Evolutionary conservation across 495 filamentous ascomycete species (phyloP), one percentile per base, ranked within the genome.

Genomic region (Penicillium herquei): DNA sequence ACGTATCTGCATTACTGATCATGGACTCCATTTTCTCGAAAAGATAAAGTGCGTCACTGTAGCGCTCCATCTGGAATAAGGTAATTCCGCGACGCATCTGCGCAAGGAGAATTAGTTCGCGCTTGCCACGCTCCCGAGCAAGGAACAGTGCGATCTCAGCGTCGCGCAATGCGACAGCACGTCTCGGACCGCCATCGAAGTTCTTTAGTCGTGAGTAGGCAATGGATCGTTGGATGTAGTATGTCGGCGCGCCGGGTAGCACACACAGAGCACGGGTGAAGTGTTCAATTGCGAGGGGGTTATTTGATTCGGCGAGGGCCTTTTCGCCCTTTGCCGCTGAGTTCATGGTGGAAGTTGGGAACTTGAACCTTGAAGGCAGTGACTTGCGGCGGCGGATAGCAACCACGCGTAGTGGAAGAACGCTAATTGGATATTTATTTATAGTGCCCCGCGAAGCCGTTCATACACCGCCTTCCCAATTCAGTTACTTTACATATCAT

Each of bases 161-260:
- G 75, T 98, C 94, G 14, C 69, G 71, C 9, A 98, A 83, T 0
- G 94, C 88, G 39, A 70, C 66, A 11, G 58, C n/a, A 54, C 71
- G 72, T 32, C 85, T 70, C 1, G 81, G 71, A 6, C 73, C 73
- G 12, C 75, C 75, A 39, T 77, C 65, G 46, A 62, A 66, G 40
- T 79, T 72, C 50, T 77, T 78, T 0, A 83, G 72, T 51, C 92
- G 87, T 8, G 90, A 82, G 64, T 90, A 87, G 30, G 92, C 91
- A 10, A 86, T 92, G 2, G 91, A 89, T 26, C 95, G 90, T 67
- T 94, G 87, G 56, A 96, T 84, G 57, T 94, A 88, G 81, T 95
- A 98, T 54, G 83, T 69, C 6, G 90, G 88, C 7, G 91, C 87
- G 33, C 79, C 82, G 10, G 89, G 85, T 7, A 80, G 78, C 34